Conservation (phyloP, 179 eudicot genomes). For the Beta corolliflora region DNA sequence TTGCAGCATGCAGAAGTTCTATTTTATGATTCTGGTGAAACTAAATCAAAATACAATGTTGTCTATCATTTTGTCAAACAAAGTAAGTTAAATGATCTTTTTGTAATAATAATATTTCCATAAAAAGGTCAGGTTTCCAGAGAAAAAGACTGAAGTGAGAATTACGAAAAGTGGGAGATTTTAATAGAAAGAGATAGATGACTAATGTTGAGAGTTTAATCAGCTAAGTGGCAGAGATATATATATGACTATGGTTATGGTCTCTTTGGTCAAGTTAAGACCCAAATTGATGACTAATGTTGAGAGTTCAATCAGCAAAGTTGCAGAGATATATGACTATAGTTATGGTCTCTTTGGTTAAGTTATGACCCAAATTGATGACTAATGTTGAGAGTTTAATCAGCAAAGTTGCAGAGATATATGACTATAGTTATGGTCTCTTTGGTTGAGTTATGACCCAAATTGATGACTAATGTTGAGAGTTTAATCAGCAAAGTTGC, state of each 20-base stretch:
- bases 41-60: too few relatives aligned
- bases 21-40: too few relatives aligned
- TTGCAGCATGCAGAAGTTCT: neutral
- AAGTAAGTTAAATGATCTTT: neutral
- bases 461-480: neutral
- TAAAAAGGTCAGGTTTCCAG: neutral
- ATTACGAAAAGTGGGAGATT: neutral
- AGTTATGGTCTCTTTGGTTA: neutral
- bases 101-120: neutral
- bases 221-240: neutral
- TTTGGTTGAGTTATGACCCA: too few relatives aligned
- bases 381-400: neutral
- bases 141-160: neutral
- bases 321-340: neutral
- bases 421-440: too few relatives aligned
- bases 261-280: neutral
- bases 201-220: neutral
- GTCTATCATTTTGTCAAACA: neutral
- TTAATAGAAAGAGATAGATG: neutral
- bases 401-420: neutral
- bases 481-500: neutral
- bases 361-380: neutral
- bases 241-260: neutral
- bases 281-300: neutral
- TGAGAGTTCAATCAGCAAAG: neutral